A percentile compares a stretch with the other conserved stretches of the same genome.
These are phyloP conservation scores for Hydrangea macrophylla DNA, from an alignment of 148 eudicot species.

Conservation along the genomic window DNA sequence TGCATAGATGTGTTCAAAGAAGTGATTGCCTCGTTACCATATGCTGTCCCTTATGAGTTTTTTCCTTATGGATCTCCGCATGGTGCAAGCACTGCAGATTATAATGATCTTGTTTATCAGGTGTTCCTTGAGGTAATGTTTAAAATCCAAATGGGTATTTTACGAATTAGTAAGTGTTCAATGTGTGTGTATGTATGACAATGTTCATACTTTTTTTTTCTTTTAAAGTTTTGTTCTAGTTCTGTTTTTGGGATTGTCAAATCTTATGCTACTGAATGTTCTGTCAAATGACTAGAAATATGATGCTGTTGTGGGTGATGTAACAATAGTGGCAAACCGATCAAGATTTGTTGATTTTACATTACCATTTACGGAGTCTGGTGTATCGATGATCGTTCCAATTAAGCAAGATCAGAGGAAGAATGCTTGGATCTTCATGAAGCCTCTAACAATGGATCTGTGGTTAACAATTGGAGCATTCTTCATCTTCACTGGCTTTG, in stretches of 20 bases:
- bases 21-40: slow-evolving; percentile 30
- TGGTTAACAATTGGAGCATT: slow-evolving; percentile 58
- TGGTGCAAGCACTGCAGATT: slow-evolving; percentile 20
- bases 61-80: slow-evolving; percentile 23
- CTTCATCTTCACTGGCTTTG: slow-evolving; percentile 62
- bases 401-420: slow-evolving; percentile 35
- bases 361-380: slow-evolving; percentile 64
- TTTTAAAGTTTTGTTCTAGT: no score
- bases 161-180: no score
- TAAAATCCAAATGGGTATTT: background rate
- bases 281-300: slow-evolving; percentile 32
- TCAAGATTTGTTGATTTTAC: slow-evolving; percentile 50
- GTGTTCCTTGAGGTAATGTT: slow-evolving; percentile 30
- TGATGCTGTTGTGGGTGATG: slow-evolving; percentile 64
- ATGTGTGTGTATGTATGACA: no score
- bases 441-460: slow-evolving; percentile 54
- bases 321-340: slow-evolving; percentile 50
- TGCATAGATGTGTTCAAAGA: slow-evolving; percentile 50
- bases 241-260: background rate
- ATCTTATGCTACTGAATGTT: background rate
- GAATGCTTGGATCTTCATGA: slow-evolving; percentile 67
- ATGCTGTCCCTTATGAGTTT: slow-evolving; percentile 28
- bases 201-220: no score
- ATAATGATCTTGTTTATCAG: slow-evolving; percentile 39
- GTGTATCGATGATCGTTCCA: slow-evolving; percentile 53